Evolutionary conservation across 164 flowering plant species (phyloP).

Genomic region (Cinnamomum chago): DNA sequence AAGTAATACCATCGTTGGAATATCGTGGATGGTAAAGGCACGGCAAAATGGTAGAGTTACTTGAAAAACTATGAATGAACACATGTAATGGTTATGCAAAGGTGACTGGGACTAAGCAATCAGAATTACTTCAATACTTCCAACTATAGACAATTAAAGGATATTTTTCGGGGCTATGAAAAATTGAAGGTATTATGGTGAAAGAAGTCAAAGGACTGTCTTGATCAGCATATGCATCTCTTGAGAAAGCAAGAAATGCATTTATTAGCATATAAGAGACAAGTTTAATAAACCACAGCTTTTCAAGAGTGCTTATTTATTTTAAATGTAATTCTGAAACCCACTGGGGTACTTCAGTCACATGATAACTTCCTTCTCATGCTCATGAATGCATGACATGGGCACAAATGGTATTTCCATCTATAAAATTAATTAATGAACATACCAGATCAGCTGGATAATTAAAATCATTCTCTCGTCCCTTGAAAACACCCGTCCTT

Average conservation of each 20-base stretch:
- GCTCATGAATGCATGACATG: background rate
- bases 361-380: too few species aligned
- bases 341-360: background rate
- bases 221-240: background rate
- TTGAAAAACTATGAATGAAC: background rate
- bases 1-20: too few species aligned
- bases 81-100: too few species aligned
- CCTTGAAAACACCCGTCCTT: slow-evolving; percentile 82
- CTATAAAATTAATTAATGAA: background rate
- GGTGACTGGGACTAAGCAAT: background rate
- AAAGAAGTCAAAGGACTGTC: background rate
- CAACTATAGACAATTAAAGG: too few species aligned
- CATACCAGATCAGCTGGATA: slow-evolving; percentile 72
- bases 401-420: too few species aligned
- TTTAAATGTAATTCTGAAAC: background rate
- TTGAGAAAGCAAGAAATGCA: background rate
- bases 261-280: background rate
- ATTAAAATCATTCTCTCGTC: slow-evolving; percentile 51
- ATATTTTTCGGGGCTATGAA: too few species aligned
- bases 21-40: background rate
- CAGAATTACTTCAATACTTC: background rate
- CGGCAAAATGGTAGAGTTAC: too few species aligned
- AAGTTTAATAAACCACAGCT: background rate
- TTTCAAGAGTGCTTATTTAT: background rate
- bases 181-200: background rate